phyloP scores from a whole-genome alignment of 441 rosid genomes.

The Populus hybrid region DNA sequence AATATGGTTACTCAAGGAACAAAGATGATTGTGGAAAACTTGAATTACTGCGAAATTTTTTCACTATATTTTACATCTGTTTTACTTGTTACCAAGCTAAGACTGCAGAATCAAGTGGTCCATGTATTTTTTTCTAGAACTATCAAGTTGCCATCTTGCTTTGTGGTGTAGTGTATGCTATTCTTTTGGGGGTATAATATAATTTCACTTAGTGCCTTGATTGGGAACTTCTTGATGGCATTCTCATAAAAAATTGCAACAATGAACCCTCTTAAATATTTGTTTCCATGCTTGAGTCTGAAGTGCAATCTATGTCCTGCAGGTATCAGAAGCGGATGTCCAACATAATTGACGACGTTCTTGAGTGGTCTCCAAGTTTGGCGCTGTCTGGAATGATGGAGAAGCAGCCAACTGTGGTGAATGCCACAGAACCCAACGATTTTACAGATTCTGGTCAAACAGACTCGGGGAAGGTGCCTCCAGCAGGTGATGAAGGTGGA shows the following conservation, averaged over 20 bases:
- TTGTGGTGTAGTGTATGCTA: background rate
- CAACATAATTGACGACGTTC: too few species aligned
- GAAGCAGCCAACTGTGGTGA: constrained; percentile 60
- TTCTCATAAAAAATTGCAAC: background rate
- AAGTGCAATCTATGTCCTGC: constrained; percentile 22
- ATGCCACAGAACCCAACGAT: constrained; percentile 49
- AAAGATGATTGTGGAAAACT: background rate
- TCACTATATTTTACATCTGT: background rate
- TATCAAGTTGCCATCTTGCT: background rate
- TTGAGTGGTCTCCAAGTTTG: too few species aligned
- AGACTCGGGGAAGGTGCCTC: constrained; percentile 31
- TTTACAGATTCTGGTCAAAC: constrained; percentile 41
- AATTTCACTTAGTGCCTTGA: background rate
- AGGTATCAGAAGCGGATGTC: constrained; percentile 62
- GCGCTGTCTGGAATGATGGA: constrained; percentile 46
- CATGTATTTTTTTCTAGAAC: background rate
- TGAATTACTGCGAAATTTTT: background rate
- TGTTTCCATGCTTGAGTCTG: constrained; percentile 2
- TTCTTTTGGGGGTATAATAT: background rate
- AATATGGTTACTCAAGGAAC: background rate
- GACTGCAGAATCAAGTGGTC: background rate
- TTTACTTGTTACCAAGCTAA: background rate
- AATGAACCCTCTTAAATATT: background rate
- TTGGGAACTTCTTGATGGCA: background rate
- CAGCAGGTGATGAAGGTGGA: constrained; percentile 20